Evolutionary conservation across 2,329 filamentous ascomycete species (phyloP).

Genomic region (Claviceps citrina): DNA sequence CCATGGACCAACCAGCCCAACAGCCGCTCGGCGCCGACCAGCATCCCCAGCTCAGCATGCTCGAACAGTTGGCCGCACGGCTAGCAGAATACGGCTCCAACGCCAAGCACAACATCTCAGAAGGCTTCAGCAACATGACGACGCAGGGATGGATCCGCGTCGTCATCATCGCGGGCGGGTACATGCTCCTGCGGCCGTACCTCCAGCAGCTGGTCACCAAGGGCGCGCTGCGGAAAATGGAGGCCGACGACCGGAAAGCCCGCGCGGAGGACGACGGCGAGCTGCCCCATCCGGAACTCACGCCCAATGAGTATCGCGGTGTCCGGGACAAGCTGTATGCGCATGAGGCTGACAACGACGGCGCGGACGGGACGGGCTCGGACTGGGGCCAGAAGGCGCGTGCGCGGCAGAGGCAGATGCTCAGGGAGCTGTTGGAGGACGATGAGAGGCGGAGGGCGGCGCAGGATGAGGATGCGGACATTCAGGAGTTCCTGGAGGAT

Average conservation of each 20-base stretch:
- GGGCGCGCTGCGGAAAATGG: slow-evolving; percentile 47
- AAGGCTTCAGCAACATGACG: slow-evolving; percentile 35
- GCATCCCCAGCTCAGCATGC: slow-evolving; percentile 15
- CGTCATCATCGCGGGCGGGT: slow-evolving; percentile 55
- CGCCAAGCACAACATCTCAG: slow-evolving; percentile 31
- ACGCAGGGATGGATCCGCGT: slow-evolving; percentile 49
- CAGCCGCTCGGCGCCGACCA: slow-evolving; percentile 12
- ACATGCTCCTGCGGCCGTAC: slow-evolving; percentile 59
- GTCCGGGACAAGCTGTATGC: slow-evolving; percentile 38
- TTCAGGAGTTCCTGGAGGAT: slow-evolving; percentile 53
- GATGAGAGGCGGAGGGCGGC: slow-evolving; percentile 45
- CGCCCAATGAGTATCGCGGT: slow-evolving; percentile 49
- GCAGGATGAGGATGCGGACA: slow-evolving; percentile 58
- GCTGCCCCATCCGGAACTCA: slow-evolving; percentile 30
- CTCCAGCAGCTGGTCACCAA: slow-evolving; percentile 51
- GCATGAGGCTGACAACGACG: slow-evolving; percentile 30
- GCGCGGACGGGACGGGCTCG: slow-evolving; percentile 30
- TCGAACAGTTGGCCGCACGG: slow-evolving; percentile 19
- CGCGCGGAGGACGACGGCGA: slow-evolving; percentile 2
- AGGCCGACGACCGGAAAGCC: slow-evolving; percentile 36
- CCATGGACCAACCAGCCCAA: slow-evolving; percentile 13
- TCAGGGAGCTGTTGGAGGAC: slow-evolving; percentile 49
- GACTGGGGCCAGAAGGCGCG: slow-evolving; percentile 59
- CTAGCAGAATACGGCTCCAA: slow-evolving; percentile 23
- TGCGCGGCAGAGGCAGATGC: slow-evolving; percentile 50